These are phyloP conservation scores for Alternaria sp. DNA, from an alignment of 2,329 filamentous ascomycete species.

Conservation along the genomic window DNA sequence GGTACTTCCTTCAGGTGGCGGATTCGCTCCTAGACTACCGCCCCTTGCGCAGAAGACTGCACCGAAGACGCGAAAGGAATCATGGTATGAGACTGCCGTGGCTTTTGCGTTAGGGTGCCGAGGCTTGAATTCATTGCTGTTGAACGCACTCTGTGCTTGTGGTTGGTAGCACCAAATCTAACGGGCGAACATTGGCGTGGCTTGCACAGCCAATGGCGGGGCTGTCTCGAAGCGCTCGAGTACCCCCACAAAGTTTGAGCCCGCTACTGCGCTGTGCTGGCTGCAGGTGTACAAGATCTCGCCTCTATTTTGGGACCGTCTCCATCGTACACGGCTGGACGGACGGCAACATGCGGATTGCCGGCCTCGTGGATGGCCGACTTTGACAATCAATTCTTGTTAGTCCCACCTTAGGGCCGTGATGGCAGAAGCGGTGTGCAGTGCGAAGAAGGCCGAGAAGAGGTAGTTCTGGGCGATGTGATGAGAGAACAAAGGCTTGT, in stretches of 20 bases:
- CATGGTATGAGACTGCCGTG: conserved; percentile 33
- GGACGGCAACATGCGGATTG: conserved; percentile 17
- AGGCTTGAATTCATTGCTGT: conserved; percentile 34
- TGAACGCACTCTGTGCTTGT: conserved; percentile 39
- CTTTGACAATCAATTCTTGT: conserved; percentile 12
- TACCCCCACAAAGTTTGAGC: conserved; percentile 30
- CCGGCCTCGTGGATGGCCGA: conserved; percentile 25
- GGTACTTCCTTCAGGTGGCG: conserved; percentile 20
- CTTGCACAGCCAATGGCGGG: conserved; percentile 39
- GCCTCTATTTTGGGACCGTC: conserved; percentile 39
- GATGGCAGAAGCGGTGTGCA: conserved; percentile 37
- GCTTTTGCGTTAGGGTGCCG: conserved; percentile 40
- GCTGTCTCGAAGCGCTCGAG: conserved; percentile 42
- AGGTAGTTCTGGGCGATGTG: conserved; percentile 18
- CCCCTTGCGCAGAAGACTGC: conserved; percentile 3
- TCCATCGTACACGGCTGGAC: conserved; percentile 16
- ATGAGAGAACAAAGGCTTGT: conserved; percentile 11
- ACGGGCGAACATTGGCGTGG: conserved; percentile 23
- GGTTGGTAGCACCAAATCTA: conserved; percentile 44
- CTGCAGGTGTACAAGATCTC: conserved; percentile 31
- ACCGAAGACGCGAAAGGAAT: conserved; percentile 13
- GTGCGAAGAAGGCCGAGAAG: conserved; percentile 23
- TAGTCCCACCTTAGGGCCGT: conserved; percentile 42
- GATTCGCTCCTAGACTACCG: conserved; percentile 23
- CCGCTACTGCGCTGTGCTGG: conserved; percentile 32